Conservation (phyloP, 208 protist genomes). For the Spongospora subterranea region DNA sequence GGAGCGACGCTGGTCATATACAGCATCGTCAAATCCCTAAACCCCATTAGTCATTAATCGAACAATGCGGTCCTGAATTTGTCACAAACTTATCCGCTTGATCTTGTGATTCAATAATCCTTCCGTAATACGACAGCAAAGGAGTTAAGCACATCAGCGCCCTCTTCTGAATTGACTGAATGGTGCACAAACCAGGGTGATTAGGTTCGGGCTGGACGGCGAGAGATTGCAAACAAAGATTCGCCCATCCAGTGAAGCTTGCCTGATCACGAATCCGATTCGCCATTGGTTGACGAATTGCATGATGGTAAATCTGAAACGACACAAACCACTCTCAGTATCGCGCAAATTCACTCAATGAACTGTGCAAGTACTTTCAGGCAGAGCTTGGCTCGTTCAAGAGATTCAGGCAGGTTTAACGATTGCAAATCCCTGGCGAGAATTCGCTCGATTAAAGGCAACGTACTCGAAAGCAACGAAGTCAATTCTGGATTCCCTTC, state of each 20-base stretch:
- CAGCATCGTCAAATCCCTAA: not conserved
- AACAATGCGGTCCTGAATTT: not conserved
- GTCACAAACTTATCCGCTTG: not conserved
- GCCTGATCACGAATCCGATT: not conserved
- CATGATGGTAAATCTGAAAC: conserved; percentile 49
- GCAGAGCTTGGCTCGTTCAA: not conserved
- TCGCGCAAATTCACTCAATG: not conserved
- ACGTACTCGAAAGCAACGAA: not conserved
- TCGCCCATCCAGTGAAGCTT: not conserved
- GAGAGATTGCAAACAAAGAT: not conserved
- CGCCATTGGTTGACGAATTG: conserved; percentile 31
- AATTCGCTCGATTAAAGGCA: not conserved
- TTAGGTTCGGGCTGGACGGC: not conserved
- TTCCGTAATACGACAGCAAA: not conserved
- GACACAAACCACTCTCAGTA: not conserved
- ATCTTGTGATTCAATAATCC: not conserved
- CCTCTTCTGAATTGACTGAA: not conserved
- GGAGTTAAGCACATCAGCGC: not conserved
- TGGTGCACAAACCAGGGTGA: not conserved
- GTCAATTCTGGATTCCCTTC: not conserved
- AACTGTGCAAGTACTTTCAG: not conserved
- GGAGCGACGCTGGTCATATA: conserved; percentile 15
- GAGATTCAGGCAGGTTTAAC: not conserved
- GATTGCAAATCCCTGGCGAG: not conserved
- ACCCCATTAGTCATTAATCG: not conserved